These are phyloP conservation scores for Trametes cubensis DNA, from an alignment of 768 basidiomycete species.

Conservation along the genomic window DNA sequence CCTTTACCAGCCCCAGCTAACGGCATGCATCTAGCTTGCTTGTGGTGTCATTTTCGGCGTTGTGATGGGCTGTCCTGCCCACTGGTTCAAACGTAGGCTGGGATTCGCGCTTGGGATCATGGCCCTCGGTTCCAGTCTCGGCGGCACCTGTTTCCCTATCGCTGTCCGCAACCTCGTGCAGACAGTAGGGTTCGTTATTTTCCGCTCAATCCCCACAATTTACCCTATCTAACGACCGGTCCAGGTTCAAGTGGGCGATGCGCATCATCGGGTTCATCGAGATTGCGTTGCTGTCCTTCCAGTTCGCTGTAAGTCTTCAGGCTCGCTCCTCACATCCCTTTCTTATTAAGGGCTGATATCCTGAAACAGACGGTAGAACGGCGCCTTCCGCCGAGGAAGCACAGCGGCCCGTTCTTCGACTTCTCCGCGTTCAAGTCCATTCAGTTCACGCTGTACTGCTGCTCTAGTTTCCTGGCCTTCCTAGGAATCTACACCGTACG, in stretches of 20 bases:
- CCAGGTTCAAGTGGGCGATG: slow-evolving; percentile 70
- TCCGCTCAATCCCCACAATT: neutral
- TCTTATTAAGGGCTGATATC: slow-evolving; percentile 26
- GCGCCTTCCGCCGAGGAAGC: slow-evolving; percentile 56
- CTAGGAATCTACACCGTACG: slow-evolving; percentile 70
- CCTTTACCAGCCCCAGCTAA: neutral
- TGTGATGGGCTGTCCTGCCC: slow-evolving; percentile 58
- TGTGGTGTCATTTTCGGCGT: slow-evolving; percentile 65
- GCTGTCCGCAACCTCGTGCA: slow-evolving; percentile 56
- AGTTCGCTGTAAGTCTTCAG: slow-evolving; percentile 27
- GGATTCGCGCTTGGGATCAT: slow-evolving; percentile 62
- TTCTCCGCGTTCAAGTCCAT: slow-evolving; percentile 55
- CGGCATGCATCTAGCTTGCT: slow-evolving; percentile 28
- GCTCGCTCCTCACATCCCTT: neutral
- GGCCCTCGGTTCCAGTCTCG: slow-evolving; percentile 67
- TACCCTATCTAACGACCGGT: neutral
- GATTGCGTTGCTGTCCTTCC: slow-evolving; percentile 42
- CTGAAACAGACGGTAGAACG: slow-evolving; percentile 36
- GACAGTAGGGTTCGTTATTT: slow-evolving; percentile 51
- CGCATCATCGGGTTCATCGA: slow-evolving; percentile 69
- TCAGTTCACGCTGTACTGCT: slow-evolving; percentile 59
- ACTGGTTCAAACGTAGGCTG: slow-evolving; percentile 70
- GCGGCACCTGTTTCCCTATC: slow-evolving; percentile 72
- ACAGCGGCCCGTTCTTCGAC: slow-evolving; percentile 62
- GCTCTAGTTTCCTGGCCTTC: slow-evolving; percentile 57